phyloP scores from a whole-genome alignment of 2,329 filamentous ascomycete species.

The Aspergillus tamarii region DNA sequence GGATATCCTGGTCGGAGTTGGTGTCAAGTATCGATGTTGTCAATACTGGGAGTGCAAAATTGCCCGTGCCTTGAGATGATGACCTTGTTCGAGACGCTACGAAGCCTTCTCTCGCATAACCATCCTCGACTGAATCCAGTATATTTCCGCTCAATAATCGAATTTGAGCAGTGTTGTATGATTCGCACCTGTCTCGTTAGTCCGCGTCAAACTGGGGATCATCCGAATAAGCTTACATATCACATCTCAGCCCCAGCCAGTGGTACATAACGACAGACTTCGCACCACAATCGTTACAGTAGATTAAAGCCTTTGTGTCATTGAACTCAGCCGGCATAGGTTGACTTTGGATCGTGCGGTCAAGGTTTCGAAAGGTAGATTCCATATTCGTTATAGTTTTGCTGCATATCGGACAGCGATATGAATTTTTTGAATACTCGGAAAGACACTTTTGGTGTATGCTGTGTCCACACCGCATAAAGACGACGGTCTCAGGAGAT shows the following conservation, averaged over 20 bases:
- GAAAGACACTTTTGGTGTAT: slow-evolving; percentile 90
- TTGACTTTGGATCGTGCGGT: slow-evolving; percentile 82
- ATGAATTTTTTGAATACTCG: slow-evolving; percentile 84
- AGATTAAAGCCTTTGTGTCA: slow-evolving; percentile 77
- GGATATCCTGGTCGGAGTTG: slow-evolving; percentile 26
- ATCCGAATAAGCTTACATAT: slow-evolving; percentile 44
- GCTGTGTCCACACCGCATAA: slow-evolving; percentile 94
- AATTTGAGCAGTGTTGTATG: slow-evolving; percentile 51
- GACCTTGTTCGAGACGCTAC: slow-evolving; percentile 27
- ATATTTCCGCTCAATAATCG: slow-evolving; percentile 40
- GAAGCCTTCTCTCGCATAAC: slow-evolving; percentile 23
- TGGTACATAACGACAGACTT: slow-evolving; percentile 87
- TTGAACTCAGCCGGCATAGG: slow-evolving; percentile 88
- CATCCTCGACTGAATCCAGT: slow-evolving; percentile 29
- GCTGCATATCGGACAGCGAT: slow-evolving; percentile 95
- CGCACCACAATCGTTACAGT: slow-evolving; percentile 93
- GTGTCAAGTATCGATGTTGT: slow-evolving; percentile 35
- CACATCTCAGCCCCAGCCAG: slow-evolving; percentile 92
- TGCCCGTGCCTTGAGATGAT: slow-evolving; percentile 31
- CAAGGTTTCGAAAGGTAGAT: slow-evolving; percentile 85
- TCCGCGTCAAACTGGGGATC: neutral
- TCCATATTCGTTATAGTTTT: slow-evolving; percentile 99
- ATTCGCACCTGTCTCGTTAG: slow-evolving; percentile 45
- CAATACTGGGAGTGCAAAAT: slow-evolving; percentile 24
- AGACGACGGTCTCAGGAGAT: slow-evolving; percentile 83